phyloP scores from a whole-genome alignment of 2,329 filamentous ascomycete species.

The Alternaria brassicicola region DNA sequence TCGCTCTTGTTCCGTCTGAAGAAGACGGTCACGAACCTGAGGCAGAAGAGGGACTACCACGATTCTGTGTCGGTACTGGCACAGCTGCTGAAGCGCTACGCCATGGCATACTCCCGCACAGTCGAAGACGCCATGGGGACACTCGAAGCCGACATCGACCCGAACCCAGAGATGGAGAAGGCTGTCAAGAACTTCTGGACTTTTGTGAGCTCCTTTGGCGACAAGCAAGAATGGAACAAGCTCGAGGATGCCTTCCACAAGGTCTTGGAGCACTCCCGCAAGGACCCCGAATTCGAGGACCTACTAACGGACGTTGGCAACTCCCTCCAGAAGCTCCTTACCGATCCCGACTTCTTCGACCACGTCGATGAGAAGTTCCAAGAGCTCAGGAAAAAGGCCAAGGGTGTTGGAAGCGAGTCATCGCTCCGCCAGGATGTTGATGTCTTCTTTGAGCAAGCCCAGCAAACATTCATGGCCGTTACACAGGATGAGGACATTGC shows the following conservation, averaged over 20 bases:
- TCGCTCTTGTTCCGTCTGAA: conserved; percentile 78
- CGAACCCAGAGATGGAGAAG: conserved; percentile 75
- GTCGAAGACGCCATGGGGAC: conserved; percentile 70
- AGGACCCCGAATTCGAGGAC: conserved; percentile 81
- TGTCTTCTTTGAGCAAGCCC: conserved; percentile 70
- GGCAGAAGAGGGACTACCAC: conserved; percentile 79
- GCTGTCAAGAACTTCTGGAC: conserved; percentile 82
- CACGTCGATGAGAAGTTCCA: conserved; percentile 70
- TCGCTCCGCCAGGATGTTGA: conserved; percentile 76
- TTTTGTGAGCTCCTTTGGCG: conserved; percentile 80
- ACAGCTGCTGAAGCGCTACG: conserved; percentile 77
- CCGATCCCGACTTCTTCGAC: conserved; percentile 84
- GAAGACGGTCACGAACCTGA: conserved; percentile 73
- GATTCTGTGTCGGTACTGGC: conserved; percentile 83
- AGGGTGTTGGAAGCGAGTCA: conserved; percentile 67
- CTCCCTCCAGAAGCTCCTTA: conserved; percentile 79
- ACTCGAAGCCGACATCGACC: conserved; percentile 72
- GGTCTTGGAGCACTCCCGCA: conserved; percentile 74
- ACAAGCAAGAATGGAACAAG: conserved; percentile 74
- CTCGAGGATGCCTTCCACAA: conserved; percentile 71
- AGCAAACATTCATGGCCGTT: conserved; percentile 71
- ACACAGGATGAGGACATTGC: conserved; percentile 74
- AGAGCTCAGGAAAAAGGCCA: conserved; percentile 63
- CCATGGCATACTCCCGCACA: conserved; percentile 75
- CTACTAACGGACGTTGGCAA: conserved; percentile 75